Base-by-base conservation (phyloP, 2,329 filamentous ascomycete genomes). In the Lachnellula willkommii region DNA sequence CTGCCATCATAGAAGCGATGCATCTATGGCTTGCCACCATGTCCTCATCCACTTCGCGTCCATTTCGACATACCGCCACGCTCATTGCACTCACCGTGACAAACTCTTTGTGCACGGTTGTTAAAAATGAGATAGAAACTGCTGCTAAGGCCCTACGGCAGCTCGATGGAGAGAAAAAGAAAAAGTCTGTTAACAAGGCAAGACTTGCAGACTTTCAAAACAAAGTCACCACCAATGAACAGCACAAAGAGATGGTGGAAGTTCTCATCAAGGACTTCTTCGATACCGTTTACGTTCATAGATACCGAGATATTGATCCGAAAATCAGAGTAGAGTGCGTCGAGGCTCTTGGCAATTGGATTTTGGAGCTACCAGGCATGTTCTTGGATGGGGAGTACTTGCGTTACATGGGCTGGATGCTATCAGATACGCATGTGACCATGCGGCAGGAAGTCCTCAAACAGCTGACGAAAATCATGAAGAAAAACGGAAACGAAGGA, bases 1-100 rank as follows among this genome's bases (percentile, higher is more conserved):
- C 75, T 37, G 81, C 86, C 32, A 77, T 99, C 50, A 84, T 95
- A 67, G 91, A 96, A 69, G 96, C 95, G 68, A 81, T 97, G 48
- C 85, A 91, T 64, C 80, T 89, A 56, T 99, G 94, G 94, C 79
- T 96, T 58, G 87, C 86, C 40, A 88, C 89, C 57, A 90, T 99
- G 87, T 94, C 93, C 2, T 94, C 90, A 4, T 92, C 91, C 0
- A 81, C 84, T 4, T 85, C 93, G 59, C 85, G 94, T 54, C 91
- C 94, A 1, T 96, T 99, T 73, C 83, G 94, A 61, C 94, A 99
- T 72, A 99, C 94, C 0, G 89, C 92, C 1, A 96, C 93, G 1
- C 86, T 94, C 0, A 86, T 93, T 24, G 87, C 89, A 1, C 76
- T 97, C 36, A 81, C 89, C 15, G 87, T 96, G 61, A 87, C 89